phyloP scores from a whole-genome alignment of 345 rosid species.

The Gossypium rotundifolium region DNA sequence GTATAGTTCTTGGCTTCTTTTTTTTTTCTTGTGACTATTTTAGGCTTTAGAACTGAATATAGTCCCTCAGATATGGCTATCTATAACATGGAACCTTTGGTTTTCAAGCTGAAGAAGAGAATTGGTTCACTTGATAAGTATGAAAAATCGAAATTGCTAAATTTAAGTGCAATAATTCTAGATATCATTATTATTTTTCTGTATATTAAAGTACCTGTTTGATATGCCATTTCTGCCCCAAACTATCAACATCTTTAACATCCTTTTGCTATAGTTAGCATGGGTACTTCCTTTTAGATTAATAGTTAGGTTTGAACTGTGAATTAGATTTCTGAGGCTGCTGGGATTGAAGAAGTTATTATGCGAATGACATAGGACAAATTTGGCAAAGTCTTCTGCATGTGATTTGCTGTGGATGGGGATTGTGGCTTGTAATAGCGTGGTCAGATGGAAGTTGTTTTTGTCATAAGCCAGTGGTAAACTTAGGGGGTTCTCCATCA shows the following conservation, averaged over 20 bases:
- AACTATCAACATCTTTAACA: neutral
- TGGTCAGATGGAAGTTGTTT: neutral
- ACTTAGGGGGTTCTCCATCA: neutral
- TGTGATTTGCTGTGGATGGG: constrained; percentile 5
- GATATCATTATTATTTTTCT: constrained; percentile 6
- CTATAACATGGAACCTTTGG: neutral
- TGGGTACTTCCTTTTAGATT: neutral
- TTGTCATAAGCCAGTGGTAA: neutral
- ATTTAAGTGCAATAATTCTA: neutral
- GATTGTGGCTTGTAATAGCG: neutral
- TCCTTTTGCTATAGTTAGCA: neutral
- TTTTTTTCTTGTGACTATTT: neutral
- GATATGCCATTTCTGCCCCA: neutral
- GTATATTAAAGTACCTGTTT: neutral
- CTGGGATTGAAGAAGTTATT: neutral
- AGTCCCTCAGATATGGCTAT: neutral
- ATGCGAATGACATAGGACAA: neutral
- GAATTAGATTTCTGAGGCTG: neutral
- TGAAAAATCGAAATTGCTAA: neutral
- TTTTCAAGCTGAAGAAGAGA: constrained; percentile 4
- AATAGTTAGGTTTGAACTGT: neutral
- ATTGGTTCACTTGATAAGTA: neutral
- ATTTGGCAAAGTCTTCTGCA: neutral
- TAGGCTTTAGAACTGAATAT: constrained; percentile 2
- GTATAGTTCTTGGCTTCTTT: constrained; percentile 26